These are phyloP conservation scores for Vanrija humicola DNA, from an alignment of 1,284 basidiomycete species.

Conservation along the genomic window DNA sequence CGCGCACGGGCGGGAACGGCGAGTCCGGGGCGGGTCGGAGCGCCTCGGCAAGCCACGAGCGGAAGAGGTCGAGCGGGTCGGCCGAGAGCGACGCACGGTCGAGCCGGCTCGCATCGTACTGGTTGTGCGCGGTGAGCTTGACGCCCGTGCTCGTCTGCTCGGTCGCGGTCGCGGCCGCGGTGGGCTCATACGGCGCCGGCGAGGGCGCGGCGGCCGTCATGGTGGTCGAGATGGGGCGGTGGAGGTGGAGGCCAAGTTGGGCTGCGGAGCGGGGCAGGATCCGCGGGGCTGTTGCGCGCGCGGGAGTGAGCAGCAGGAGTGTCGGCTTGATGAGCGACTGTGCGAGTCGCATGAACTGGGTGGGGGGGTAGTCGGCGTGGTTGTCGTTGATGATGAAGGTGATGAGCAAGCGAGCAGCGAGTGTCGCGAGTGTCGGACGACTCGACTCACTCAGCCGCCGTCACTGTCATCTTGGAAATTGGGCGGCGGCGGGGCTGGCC, in stretches of 20 bases:
- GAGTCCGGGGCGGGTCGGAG: constrained; percentile 28
- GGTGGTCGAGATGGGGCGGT: background rate
- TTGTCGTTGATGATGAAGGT: too few species aligned
- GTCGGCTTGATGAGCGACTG: too few species aligned
- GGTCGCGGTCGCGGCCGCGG: background rate
- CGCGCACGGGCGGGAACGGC: constrained; percentile 57
- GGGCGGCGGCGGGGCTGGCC: too few species aligned
- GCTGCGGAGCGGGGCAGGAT: background rate
- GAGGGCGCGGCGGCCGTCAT: background rate
- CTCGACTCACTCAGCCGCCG: too few species aligned
- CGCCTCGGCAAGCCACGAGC: constrained; percentile 73
- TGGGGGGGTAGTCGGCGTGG: too few species aligned
- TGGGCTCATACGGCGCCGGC: background rate
- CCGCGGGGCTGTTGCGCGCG: background rate
- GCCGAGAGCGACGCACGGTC: constrained; percentile 60
- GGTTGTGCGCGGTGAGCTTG: constrained; percentile 63
- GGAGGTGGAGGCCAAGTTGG: background rate
- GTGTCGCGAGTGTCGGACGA: too few species aligned
- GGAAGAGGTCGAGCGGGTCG: constrained; percentile 77
- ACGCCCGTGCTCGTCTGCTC: constrained; percentile 21
- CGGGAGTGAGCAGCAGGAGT: background rate
- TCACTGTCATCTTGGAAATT: too few species aligned
- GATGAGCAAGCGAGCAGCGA: too few species aligned
- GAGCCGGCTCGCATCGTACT: constrained; percentile 65
- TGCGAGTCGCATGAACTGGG: too few species aligned